phyloP scores from a whole-genome alignment of 139 green algal species.

The Eudorina sp. region DNA sequence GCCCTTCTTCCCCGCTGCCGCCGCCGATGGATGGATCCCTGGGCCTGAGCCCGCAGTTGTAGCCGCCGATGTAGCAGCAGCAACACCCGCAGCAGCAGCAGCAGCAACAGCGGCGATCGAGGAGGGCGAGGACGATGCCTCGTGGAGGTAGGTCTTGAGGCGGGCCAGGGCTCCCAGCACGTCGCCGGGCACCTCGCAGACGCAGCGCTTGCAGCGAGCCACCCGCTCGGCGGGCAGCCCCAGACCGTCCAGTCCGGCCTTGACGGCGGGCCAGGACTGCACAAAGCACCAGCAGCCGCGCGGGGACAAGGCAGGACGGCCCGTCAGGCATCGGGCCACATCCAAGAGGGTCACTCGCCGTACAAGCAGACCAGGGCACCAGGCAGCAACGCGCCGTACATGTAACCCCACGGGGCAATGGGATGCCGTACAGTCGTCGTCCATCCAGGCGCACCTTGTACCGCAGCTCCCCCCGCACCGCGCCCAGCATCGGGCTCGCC shows the following conservation, averaged over 20 bases:
- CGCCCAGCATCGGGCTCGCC: constrained; percentile 26
- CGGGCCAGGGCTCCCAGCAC: constrained; percentile 17
- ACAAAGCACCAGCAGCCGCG: too few relatives aligned
- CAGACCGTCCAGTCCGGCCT: constrained; percentile 76
- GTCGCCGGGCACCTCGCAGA: constrained; percentile 73
- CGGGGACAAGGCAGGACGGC: too few relatives aligned
- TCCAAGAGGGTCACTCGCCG: too few relatives aligned
- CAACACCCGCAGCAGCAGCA: neutral
- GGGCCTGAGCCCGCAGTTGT: neutral
- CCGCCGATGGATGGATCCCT: neutral
- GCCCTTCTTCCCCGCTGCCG: neutral
- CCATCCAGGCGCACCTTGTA: constrained; percentile 34
- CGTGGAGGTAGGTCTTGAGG: neutral
- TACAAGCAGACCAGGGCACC: too few relatives aligned
- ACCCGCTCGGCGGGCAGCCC: constrained; percentile 66
- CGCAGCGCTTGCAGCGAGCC: constrained; percentile 67
- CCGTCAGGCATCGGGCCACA: too few relatives aligned
- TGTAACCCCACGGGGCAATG: too few relatives aligned
- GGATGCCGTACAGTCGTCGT: too few relatives aligned
- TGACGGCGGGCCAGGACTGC: constrained; percentile 73
- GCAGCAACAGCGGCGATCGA: neutral
- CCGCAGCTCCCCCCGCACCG: constrained; percentile 22
- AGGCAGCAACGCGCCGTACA: too few relatives aligned
- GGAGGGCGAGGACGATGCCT: too few relatives aligned
- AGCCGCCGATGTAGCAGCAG: neutral